Evolutionary conservation across 2,329 filamentous ascomycete genomes (phyloP), one percentile per base, ranked within the genome.

Genomic region (Penicillium sp.): DNA sequence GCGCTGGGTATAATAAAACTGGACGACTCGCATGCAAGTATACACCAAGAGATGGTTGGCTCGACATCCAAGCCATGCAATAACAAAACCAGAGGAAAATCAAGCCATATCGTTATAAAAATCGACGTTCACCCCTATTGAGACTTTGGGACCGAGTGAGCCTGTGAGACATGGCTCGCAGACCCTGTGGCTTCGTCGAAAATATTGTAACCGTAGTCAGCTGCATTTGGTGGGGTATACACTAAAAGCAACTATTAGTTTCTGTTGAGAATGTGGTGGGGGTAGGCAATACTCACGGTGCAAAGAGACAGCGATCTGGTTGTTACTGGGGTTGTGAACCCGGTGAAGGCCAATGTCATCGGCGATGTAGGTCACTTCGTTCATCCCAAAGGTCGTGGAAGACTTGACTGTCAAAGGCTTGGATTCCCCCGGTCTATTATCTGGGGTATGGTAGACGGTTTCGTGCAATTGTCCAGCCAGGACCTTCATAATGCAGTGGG

Each of bases 401-500:
- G 60, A 61, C 44, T 65, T 66, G 22, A 68, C 44, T 4, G 56
- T 40, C 30, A 69, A 45, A 4, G 66, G 66, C 4, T 50, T 54
- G 1, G 27, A 18, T 30, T 52, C 31, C 8, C 52, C 54, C 3
- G 50, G 33, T 4, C 42, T 48, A 5, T 52, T 39, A 7, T 57
- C 40, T 1, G 66, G 66, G 3, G 56, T 30, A 5, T 60, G 24
- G 14, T 68, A 69, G 8, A 69, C 60, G 1, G 65, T 65, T 41
- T 69, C 66, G 14, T 58, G 57, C 5, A 69, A 48, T 20, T 66
- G 56, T 2, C 66, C 66, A 10, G 66, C 62, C 10, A 70, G 48
- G 5, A 71, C 56, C 43, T 71, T 71, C 68, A 71, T 71, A 46
- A 71, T 65, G 50, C 68, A 71, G 50, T 71, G 68, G 13, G 68